A percentile compares a stretch with the other conserved stretches of the same genome.
These are phyloP conservation scores for Trichoderma gamsii DNA, from an alignment of 495 filamentous ascomycete species.

Conservation along the genomic window DNA sequence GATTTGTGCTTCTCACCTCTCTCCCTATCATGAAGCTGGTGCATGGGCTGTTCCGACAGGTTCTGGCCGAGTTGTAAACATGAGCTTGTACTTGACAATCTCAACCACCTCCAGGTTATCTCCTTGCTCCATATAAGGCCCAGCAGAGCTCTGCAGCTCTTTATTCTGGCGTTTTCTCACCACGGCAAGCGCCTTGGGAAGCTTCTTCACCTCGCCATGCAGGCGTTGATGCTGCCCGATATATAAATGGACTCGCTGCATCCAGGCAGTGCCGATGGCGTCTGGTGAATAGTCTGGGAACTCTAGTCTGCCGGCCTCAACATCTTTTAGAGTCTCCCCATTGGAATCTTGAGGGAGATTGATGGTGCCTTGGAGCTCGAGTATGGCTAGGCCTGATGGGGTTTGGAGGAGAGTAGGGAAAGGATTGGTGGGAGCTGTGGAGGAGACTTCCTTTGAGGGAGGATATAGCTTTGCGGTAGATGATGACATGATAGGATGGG, in stretches of 20 bases:
- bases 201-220: conserved; percentile 82
- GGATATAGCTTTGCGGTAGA: conserved; percentile 5
- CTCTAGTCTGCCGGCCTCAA: conserved; percentile 64
- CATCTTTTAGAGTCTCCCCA: conserved; percentile 28
- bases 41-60: conserved; percentile 52
- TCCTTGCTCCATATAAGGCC: conserved; percentile 18
- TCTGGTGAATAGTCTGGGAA: conserved; percentile 67
- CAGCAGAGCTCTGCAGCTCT: conserved; percentile 22
- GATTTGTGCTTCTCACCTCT: no score
- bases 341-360: conserved; percentile 49
- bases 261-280: conserved; percentile 59
- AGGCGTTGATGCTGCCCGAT: conserved; percentile 86
- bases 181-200: conserved; percentile 70
- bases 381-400: conserved; percentile 67
- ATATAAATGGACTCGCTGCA: conserved; percentile 82
- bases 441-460: background rate
- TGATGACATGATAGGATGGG: conserved; percentile 1
- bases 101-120: conserved; percentile 63
- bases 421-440: conserved; percentile 37
- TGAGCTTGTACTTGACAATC: conserved; percentile 79
- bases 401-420: conserved; percentile 84
- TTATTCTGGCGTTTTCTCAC: conserved; percentile 48
- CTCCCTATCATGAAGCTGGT: background rate
- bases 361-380: conserved; percentile 87
- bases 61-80: conserved; percentile 84